Percentiles rank a stretch among this genome's conserved stretches.
Evolutionary conservation across 225 moss, liverwort and hornwort genomes (phyloP).

Genomic region (Pseudisothecium myosuroides): DNA sequence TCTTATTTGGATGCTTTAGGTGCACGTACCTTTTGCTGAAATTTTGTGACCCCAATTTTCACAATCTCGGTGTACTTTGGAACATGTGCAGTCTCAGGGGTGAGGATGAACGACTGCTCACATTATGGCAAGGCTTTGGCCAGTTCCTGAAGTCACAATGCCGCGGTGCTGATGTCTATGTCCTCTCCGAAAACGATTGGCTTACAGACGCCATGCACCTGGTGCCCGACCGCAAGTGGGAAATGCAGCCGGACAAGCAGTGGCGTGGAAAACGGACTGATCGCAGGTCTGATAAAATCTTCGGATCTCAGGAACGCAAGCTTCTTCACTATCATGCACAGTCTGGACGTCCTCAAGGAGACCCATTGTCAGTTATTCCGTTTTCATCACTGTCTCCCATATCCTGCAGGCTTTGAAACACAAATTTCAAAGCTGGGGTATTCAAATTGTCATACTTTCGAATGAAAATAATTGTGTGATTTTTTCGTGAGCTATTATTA

Average conservation of each 20-base stretch:
- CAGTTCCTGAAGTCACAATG: conserved; percentile 60
- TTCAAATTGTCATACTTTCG: neutral
- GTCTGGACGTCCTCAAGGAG: conserved; percentile 2
- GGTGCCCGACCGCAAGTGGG: conserved; percentile 72
- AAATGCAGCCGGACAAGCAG: conserved; percentile 19
- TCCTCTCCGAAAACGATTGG: conserved; percentile 59
- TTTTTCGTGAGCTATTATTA: neutral
- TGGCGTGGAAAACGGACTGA: conserved; percentile 9
- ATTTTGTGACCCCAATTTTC: neutral
- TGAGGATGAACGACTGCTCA: conserved; percentile 45
- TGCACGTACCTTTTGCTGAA: neutral
- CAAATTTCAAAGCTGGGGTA: neutral
- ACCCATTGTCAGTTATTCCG: neutral
- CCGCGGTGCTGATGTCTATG: conserved; percentile 61
- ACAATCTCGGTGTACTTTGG: neutral
- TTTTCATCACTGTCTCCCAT: conserved; percentile 12
- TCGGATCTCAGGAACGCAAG: conserved; percentile 65
- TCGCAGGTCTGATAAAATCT: conserved; percentile 10
- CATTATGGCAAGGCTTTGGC: conserved; percentile 63
- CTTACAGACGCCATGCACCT: conserved; percentile 59
- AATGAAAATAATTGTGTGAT: neutral
- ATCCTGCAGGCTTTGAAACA: neutral
- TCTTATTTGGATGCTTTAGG: neutral
- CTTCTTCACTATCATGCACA: conserved; percentile 70
- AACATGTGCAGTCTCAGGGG: conserved; percentile 14